phyloP scores from a whole-genome alignment of 768 basidiomycete genomes.

The Cantharellus cinnabarinus region DNA sequence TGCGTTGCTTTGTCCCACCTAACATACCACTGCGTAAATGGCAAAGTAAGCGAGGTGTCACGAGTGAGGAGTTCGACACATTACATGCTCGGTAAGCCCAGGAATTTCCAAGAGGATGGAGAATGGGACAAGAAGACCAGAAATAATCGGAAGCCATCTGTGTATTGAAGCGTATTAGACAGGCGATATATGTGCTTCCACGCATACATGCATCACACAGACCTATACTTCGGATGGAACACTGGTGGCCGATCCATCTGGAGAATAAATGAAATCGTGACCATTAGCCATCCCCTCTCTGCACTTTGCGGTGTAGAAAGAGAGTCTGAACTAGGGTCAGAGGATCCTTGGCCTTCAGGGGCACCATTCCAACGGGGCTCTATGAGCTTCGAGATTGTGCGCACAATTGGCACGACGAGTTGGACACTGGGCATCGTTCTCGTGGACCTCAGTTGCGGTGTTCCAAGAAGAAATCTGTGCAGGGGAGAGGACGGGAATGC shows the following conservation, averaged over 20 bases:
- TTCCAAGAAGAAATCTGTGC: too few relatives aligned
- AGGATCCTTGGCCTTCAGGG: neutral
- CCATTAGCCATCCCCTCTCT: neutral
- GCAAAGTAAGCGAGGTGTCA: neutral
- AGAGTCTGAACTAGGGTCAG: neutral
- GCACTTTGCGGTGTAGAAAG: neutral
- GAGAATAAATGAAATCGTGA: neutral
- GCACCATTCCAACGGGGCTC: neutral
- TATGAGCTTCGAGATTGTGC: neutral
- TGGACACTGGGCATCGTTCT: neutral
- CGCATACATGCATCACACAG: neutral
- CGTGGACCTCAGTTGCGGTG: too few relatives aligned
- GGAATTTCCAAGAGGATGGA: conserved; percentile 70
- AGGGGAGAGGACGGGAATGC: too few relatives aligned
- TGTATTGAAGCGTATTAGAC: neutral
- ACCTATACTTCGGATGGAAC: neutral
- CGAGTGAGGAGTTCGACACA: neutral
- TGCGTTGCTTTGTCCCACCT: conserved; percentile 24
- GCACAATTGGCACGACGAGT: neutral
- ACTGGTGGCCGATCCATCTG: neutral
- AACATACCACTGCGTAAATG: conserved; percentile 19
- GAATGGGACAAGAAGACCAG: conserved; percentile 21
- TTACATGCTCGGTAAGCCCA: conserved; percentile 52
- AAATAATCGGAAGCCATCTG: conserved; percentile 6
- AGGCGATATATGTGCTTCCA: neutral